Conservation (phyloP, 371 early-diverging fungal genomes). For the Mortierella sp. region DNA sequence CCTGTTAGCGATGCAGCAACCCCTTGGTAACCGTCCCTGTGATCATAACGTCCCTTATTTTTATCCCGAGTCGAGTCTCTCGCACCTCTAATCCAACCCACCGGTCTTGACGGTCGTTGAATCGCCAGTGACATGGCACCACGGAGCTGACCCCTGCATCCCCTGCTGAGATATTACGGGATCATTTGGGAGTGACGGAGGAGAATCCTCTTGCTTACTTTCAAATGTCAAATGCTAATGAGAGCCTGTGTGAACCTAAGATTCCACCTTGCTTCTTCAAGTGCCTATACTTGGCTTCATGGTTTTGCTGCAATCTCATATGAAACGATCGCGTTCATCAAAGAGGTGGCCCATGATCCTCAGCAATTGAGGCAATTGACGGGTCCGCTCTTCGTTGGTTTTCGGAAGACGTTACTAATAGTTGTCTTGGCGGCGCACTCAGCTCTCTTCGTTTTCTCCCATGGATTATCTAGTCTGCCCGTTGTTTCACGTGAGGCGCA, state of each 20-base stretch:
- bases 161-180: not conserved
- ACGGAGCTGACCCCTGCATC: too few relatives aligned
- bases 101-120: conserved; percentile 6
- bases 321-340: too few relatives aligned
- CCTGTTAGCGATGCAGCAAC: too few relatives aligned
- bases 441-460: not conserved
- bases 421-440: too few relatives aligned
- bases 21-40: not conserved
- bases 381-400: too few relatives aligned
- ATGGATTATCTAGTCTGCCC: not conserved
- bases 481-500: not conserved
- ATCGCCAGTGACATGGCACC: too few relatives aligned
- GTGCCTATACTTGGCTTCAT: too few relatives aligned
- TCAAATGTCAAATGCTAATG: conserved; percentile 31
- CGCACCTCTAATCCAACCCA: not conserved
- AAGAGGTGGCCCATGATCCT: too few relatives aligned
- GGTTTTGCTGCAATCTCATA: too few relatives aligned
- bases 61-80: not conserved
- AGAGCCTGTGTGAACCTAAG: conserved; percentile 18
- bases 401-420: too few relatives aligned
- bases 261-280: too few relatives aligned
- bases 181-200: not conserved
- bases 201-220: not conserved
- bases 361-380: too few relatives aligned
- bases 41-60: not conserved